A percentile compares a stretch with the other conserved stretches of the same genome.
Evolutionary conservation across 768 basidiomycete genomes (phyloP).

Genomic region (Lentinula lateritia): DNA sequence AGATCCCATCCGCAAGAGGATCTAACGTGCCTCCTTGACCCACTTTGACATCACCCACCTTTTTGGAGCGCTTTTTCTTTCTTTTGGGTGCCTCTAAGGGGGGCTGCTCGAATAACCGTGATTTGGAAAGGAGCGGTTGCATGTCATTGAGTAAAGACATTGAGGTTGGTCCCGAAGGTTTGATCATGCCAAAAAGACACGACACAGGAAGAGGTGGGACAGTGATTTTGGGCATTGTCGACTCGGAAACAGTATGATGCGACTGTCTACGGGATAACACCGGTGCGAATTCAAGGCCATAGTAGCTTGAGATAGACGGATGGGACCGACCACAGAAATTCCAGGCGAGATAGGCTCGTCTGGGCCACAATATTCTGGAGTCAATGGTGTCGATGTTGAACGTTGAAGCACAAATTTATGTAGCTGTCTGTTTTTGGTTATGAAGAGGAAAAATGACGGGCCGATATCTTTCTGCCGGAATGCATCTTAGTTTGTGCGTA

Average conservation of each 20-base stretch:
- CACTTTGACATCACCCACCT: conserved; percentile 62
- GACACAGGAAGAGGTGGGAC: conserved; percentile 58
- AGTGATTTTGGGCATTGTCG: conserved; percentile 61
- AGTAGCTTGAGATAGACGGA: neutral
- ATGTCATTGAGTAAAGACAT: conserved; percentile 87
- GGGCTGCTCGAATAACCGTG: conserved; percentile 71
- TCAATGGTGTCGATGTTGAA: neutral
- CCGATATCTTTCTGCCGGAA: neutral
- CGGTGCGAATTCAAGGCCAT: neutral
- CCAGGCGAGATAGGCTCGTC: neutral
- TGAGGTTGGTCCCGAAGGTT: conserved; percentile 90
- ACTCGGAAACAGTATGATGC: neutral
- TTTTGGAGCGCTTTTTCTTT: conserved; percentile 40
- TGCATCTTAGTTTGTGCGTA: no score
- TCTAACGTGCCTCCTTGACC: conserved; percentile 96
- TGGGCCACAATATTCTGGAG: neutral
- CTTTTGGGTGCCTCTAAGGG: conserved; percentile 48
- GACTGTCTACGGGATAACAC: neutral
- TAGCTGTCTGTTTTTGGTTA: no score
- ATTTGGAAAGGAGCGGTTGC: conserved; percentile 72
- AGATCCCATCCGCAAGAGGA: conserved; percentile 91
- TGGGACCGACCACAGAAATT: neutral
- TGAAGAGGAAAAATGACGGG: neutral
- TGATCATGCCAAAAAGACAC: conserved; percentile 81
- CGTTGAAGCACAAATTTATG: neutral